These are phyloP conservation scores for Heliamphora exappendiculata DNA, from an alignment of 148 eudicot species.

Conservation along the genomic window DNA sequence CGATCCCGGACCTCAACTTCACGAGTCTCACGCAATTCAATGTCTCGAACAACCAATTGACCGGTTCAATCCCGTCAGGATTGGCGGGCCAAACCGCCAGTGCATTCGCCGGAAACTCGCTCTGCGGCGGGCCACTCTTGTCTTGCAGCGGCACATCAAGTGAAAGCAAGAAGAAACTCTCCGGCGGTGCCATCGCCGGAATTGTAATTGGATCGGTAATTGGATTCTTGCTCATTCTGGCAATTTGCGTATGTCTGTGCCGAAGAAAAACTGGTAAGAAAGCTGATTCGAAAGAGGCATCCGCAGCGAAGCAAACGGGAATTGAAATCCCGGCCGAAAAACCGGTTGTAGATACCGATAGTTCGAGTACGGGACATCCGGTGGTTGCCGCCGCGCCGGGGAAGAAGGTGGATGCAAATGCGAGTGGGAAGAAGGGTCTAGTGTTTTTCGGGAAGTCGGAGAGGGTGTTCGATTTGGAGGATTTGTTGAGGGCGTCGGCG, in stretches of 20 bases:
- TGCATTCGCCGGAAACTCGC: slow-evolving; percentile 47
- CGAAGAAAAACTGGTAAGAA: neutral
- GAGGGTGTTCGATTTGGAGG: slow-evolving; percentile 22
- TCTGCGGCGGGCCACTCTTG: slow-evolving; percentile 36
- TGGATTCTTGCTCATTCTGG: slow-evolving; percentile 2
- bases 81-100: slow-evolving; percentile 21
- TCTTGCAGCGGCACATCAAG: slow-evolving; percentile 25
- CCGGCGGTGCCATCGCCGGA: slow-evolving; percentile 21
- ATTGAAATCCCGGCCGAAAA: neutral
- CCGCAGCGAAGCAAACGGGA: neutral
- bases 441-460: slow-evolving; percentile 10
- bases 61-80: slow-evolving; percentile 38
- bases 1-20: slow-evolving; percentile 41
- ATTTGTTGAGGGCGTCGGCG: slow-evolving; percentile 27
- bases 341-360: neutral
- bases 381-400: neutral
- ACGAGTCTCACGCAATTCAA: slow-evolving; percentile 37
- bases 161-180: slow-evolving; percentile 13
- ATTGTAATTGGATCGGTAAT: slow-evolving; percentile 13
- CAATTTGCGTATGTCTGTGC: slow-evolving; percentile 4
- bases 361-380: neutral
- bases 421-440: neutral
- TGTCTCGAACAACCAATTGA: slow-evolving; percentile 49
- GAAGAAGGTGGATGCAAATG: neutral
- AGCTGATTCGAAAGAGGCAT: neutral